Conservation (phyloP, 208 protist genomes). For the Phytomonas sp. region DNA sequence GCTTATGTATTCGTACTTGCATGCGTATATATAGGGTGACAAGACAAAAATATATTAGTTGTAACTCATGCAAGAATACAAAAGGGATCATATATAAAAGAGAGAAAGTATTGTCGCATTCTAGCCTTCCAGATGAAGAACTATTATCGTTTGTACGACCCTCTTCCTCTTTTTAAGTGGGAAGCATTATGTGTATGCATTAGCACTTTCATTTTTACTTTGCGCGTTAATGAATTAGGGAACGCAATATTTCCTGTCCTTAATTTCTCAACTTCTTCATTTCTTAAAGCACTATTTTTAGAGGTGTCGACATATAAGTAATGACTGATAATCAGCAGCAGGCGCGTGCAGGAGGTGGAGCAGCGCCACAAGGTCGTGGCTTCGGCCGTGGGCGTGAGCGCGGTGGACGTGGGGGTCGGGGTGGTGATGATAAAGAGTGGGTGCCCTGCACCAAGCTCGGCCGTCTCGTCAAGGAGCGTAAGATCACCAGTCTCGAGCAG, state of each 20-base stretch:
- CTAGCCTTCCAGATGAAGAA: neutral
- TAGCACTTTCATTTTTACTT: constrained; percentile 11
- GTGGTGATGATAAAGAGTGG: constrained; percentile 93
- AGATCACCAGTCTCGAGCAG: constrained; percentile 97
- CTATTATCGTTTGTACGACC: constrained; percentile 10
- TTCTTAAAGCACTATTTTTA: constrained; percentile 11
- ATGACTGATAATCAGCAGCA: neutral
- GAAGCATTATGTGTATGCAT: constrained; percentile 3
- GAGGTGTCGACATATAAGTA: neutral
- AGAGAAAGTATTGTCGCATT: neutral
- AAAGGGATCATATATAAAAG: constrained; percentile 8
- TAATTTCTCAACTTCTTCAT: constrained; percentile 5
- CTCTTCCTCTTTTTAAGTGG: neutral
- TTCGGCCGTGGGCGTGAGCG: constrained; percentile 51
- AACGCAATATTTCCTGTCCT: neutral
- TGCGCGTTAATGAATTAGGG: neutral
- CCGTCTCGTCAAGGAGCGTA: constrained; percentile 94
- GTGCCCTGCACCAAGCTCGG: constrained; percentile 99
- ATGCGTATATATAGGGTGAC: neutral
- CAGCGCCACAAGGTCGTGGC: constrained; percentile 14
- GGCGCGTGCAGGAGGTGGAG: neutral
- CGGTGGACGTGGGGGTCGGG: constrained; percentile 38
- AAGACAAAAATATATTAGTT: neutral
- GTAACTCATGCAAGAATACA: neutral
- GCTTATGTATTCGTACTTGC: neutral